Conservation (phyloP, 2,329 filamentous ascomycete species). For the Tricladium varicosporioides region DNA sequence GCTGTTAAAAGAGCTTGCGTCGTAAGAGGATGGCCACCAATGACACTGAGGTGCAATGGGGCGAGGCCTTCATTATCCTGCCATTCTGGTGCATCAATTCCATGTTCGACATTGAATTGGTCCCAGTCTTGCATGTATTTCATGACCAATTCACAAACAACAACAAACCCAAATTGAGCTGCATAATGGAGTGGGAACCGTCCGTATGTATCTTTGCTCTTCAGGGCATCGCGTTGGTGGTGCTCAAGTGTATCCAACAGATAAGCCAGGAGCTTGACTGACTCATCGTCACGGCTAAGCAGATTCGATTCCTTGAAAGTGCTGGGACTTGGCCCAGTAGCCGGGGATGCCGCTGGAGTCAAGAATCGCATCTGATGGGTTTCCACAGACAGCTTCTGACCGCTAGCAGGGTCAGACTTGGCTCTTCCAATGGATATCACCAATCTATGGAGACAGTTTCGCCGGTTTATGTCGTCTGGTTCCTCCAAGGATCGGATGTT, state of each 20-base stretch:
- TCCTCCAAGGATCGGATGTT: conserved; percentile 75
- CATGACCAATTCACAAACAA: conserved; percentile 86
- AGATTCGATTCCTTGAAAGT: conserved; percentile 67
- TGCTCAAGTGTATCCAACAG: conserved; percentile 66
- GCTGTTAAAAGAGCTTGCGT: conserved; percentile 78
- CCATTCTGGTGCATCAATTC: conserved; percentile 85
- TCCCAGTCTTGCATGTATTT: conserved; percentile 86
- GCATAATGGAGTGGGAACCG: conserved; percentile 89
- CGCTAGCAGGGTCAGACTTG: conserved; percentile 41
- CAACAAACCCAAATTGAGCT: conserved; percentile 89
- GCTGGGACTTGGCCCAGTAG: conserved; percentile 57
- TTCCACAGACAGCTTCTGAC: conserved; percentile 41
- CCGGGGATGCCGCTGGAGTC: conserved; percentile 71
- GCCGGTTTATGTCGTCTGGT: conserved; percentile 86
- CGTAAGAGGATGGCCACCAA: conserved; percentile 84
- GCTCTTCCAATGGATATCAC: conserved; percentile 88
- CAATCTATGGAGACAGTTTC: conserved; percentile 89
- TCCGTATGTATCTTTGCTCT: conserved; percentile 72
- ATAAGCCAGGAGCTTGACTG: conserved; percentile 64
- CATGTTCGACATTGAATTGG: conserved; percentile 78
- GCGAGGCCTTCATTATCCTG: conserved; percentile 91
- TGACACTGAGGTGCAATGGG: conserved; percentile 87
- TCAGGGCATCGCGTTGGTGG: conserved; percentile 66
- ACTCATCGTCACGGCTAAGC: conserved; percentile 67
- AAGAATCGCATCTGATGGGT: conserved; percentile 61